phyloP scores from a whole-genome alignment of 2,329 filamentous ascomycete genomes.

The Cytospora piceicola region DNA sequence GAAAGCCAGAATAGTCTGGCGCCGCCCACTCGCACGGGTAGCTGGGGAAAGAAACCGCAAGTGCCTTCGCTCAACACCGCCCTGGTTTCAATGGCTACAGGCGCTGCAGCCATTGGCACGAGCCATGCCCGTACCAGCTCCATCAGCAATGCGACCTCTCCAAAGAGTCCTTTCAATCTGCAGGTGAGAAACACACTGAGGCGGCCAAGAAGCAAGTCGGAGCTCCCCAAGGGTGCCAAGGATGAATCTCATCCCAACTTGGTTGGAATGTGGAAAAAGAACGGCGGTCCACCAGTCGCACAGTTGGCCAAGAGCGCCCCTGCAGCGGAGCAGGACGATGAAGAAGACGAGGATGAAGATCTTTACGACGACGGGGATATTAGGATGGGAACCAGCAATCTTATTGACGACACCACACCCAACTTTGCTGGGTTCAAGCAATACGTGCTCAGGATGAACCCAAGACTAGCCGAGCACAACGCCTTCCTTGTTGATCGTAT shows the following conservation, averaged over 20 bases:
- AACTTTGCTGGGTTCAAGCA: constrained; percentile 76
- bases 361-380: constrained; percentile 61
- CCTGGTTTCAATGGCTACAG: constrained; percentile 58
- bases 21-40: constrained; percentile 54
- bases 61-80: constrained; percentile 64
- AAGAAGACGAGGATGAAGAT: constrained; percentile 59
- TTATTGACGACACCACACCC: constrained; percentile 70
- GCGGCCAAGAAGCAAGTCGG: constrained; percentile 60
- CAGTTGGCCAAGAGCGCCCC: constrained; percentile 44
- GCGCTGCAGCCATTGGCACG: constrained; percentile 59
- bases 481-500: constrained; percentile 77
- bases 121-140: constrained; percentile 64
- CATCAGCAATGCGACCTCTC: constrained; percentile 58
- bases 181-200: constrained; percentile 54
- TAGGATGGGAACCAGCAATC: constrained; percentile 63
- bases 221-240: constrained; percentile 48
- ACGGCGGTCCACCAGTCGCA: constrained; percentile 59
- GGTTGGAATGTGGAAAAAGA: constrained; percentile 55
- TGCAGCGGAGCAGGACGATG: constrained; percentile 43
- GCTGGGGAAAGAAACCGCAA: constrained; percentile 55
- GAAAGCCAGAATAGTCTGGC: constrained; percentile 55
- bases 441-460: constrained; percentile 75
- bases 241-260: constrained; percentile 49
- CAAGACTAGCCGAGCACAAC: constrained; percentile 61
- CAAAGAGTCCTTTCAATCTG: constrained; percentile 55